Evolutionary conservation across 768 basidiomycete species (phyloP).

Genomic region (Crepidotus variabilis): DNA sequence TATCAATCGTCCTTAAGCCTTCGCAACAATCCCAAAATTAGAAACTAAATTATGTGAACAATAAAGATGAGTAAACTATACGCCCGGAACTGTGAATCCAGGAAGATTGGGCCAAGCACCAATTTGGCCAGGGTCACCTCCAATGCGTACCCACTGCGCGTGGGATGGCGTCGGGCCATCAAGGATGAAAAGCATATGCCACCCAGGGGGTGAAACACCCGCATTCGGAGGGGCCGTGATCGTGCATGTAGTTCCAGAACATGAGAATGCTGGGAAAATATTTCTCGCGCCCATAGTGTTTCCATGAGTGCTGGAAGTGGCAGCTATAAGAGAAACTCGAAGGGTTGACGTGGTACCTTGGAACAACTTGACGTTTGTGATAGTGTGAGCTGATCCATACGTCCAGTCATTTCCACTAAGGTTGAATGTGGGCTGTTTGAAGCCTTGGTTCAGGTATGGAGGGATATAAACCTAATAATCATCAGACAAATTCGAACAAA

Average conservation of each 20-base stretch:
- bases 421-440: conserved; percentile 58
- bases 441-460: conserved; percentile 71
- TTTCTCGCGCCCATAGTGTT: conserved; percentile 72
- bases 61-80: conserved; percentile 20
- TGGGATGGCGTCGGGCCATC: conserved; percentile 78
- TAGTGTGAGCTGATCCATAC: conserved; percentile 49
- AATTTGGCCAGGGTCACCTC: conserved; percentile 65
- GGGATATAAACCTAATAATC: conserved; percentile 71
- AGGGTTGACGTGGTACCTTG: conserved; percentile 42
- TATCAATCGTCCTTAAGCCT: too few relatives aligned
- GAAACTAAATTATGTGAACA: too few relatives aligned
- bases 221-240: conserved; percentile 76
- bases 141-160: conserved; percentile 73
- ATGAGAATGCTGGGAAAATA: conserved; percentile 71
- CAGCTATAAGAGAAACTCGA: conserved; percentile 62
- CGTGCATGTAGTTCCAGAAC: conserved; percentile 66
- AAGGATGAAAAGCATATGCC: conserved; percentile 73
- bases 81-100: conserved; percentile 65
- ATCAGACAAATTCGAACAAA: background rate
- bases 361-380: conserved; percentile 43
- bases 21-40: too few relatives aligned
- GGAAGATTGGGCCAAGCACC: conserved; percentile 73
- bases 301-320: conserved; percentile 73
- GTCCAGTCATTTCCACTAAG: conserved; percentile 61
- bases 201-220: conserved; percentile 55